Conservation (phyloP, 2,329 filamentous ascomycete species). For the Xylaria sp. region DNA sequence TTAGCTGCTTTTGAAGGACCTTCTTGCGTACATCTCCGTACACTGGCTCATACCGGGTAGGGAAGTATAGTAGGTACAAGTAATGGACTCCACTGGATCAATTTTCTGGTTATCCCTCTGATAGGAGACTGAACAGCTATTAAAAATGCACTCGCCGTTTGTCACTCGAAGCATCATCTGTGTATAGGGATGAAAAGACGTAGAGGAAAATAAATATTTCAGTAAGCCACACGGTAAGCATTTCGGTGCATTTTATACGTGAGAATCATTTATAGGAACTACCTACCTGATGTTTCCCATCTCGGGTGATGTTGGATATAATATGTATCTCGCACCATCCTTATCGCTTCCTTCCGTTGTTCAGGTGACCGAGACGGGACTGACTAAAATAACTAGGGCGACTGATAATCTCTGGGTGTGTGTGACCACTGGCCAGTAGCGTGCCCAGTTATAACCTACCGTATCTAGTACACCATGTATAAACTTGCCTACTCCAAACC, state of each 20-base stretch:
- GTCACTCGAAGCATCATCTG: conserved; percentile 28
- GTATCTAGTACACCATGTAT: background rate
- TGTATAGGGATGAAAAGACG: conserved; percentile 16
- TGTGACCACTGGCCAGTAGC: conserved; percentile 13
- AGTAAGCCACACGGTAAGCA: background rate
- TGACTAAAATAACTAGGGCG: conserved; percentile 33
- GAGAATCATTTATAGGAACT: background rate
- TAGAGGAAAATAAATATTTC: background rate
- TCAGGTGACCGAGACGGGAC: conserved; percentile 35
- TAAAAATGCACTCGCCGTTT: conserved; percentile 10
- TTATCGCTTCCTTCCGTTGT: conserved; percentile 38
- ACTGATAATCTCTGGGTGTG: conserved; percentile 32
- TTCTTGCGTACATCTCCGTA: too few species aligned
- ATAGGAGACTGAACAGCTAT: conserved; percentile 15
- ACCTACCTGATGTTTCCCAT: conserved; percentile 4
- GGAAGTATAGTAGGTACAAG: background rate
- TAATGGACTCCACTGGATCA: conserved; percentile 13
- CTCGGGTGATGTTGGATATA: conserved; percentile 22
- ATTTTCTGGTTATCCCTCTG: conserved; percentile 1
- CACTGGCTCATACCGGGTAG: background rate
- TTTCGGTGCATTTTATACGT: background rate
- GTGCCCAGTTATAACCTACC: background rate
- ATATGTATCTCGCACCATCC: conserved; percentile 29
- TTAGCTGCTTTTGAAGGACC: too few species aligned
- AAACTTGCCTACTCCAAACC: background rate